Evolutionary conservation across 192 early-diverging fungal genomes (phyloP).

Genomic region (Coemansia pectinata): DNA sequence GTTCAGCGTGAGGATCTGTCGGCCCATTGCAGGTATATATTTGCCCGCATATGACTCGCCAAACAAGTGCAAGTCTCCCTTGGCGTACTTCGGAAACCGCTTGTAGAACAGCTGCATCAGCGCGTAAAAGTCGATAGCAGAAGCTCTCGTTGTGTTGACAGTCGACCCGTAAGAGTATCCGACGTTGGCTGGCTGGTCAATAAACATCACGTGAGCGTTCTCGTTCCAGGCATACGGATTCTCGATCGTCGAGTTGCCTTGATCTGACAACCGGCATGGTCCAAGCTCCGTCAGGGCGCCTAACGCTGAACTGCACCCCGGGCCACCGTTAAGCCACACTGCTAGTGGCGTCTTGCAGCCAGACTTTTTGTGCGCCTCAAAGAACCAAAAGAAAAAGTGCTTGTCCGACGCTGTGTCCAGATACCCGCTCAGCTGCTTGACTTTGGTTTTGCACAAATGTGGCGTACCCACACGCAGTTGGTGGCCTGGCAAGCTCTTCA

Average conservation of each 20-base stretch:
- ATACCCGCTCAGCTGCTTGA: conserved; percentile 83
- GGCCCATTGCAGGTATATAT: conserved; percentile 86
- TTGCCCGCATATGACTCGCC: conserved; percentile 88
- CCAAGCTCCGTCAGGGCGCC: conserved; percentile 77
- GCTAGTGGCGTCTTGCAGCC: conserved; percentile 65
- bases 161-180: conserved; percentile 82
- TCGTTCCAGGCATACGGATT: conserved; percentile 90
- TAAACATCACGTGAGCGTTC: conserved; percentile 74
- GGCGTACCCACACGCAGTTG: conserved; percentile 33
- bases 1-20: conserved; percentile 72
- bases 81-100: conserved; percentile 71
- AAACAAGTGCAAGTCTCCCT: conserved; percentile 77
- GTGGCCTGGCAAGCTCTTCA: conserved; percentile 3
- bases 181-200: conserved; percentile 85
- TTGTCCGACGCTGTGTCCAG: conserved; percentile 63
- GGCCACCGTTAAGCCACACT: conserved; percentile 80
- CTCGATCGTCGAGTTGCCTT: conserved; percentile 63
- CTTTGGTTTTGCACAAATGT: conserved; percentile 77
- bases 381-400: conserved; percentile 95
- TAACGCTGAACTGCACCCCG: conserved; percentile 73
- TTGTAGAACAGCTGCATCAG: conserved; percentile 89
- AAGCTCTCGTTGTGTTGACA: conserved; percentile 66
- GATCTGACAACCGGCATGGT: conserved; percentile 75
- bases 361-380: conserved; percentile 75
- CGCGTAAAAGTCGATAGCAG: conserved; percentile 79